Evolutionary conservation across 164 flowering plant species (phyloP), one percentile per base, ranked within the genome.

Genomic region (Nymphaea colorata): DNA sequence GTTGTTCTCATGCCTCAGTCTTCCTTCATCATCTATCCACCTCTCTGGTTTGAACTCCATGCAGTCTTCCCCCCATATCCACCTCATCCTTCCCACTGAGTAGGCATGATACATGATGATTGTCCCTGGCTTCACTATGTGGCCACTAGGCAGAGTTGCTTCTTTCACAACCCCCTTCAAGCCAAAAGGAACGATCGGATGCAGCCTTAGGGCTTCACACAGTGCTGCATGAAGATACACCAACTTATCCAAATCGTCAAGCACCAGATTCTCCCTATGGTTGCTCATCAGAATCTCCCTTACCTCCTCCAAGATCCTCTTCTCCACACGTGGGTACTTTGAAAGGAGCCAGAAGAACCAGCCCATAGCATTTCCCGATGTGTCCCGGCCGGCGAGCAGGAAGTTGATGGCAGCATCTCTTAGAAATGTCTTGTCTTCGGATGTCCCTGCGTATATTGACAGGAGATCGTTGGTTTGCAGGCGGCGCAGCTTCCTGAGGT

Each of bases 331-430:
- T 36, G 87, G 87, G 65, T 86, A 71, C 17, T 42, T 73, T 0
- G 78, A 61, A 41, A 86, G 47, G 4, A 77, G 72, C 82, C 82
- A 86, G 70, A 84, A 77, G 57, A 87, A 81, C 89, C 96, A 87
- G 8, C 84, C 66, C 5, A 89, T 81, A 59, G 79, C 82, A 5
- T 83, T 61, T 66, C 80, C 75, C 0, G 75, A 64, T 0, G 89
- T 83, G 76, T 84, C 90, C 65, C 79, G 57, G 3, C 89, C 89
- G 0, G 92, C 92, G 18, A 79, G 42, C 74, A 84, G 12, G 70
- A 86, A 70, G 66, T 62, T 81, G 59, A 84, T 5, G 3, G 72
- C 25, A 2, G 78, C 67, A 71, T 89, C 96, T 64, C 85, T 79
- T 14, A 84, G 42, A 59, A 82, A 84, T 57, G 72, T 78, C 55